Percentiles rank a stretch among this genome's conserved stretches.
Evolutionary conservation across 306 rosid genomes (phyloP).

Genomic region (Begonia peltatifolia): DNA sequence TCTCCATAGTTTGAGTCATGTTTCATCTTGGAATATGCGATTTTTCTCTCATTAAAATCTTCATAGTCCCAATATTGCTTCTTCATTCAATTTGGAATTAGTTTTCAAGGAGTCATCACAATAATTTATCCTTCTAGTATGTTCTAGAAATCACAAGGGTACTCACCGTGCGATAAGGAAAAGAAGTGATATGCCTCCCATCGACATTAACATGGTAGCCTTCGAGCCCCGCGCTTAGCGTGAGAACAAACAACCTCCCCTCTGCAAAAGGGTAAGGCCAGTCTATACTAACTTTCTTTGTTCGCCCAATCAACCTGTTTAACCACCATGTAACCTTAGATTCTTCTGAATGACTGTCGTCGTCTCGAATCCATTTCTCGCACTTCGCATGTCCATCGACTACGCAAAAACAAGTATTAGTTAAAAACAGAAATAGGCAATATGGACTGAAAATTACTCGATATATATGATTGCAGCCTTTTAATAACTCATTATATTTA

Average conservation of each 20-base stretch:
- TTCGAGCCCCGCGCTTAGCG: constrained; percentile 83
- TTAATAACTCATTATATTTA: no score
- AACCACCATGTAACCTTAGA: constrained; percentile 86
- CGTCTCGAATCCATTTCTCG: constrained; percentile 92
- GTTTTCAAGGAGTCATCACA: no score
- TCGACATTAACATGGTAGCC: constrained; percentile 88
- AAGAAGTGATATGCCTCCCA: constrained; percentile 79
- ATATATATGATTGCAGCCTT: no score
- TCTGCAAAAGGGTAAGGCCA: constrained; percentile 96
- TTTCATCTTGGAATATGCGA: no score
- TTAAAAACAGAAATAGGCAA: no score
- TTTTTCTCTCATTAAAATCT: no score
- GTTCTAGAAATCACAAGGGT: constrained; percentile 2
- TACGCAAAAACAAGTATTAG: constrained; percentile 13
- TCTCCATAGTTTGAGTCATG: no score
- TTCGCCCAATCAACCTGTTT: constrained; percentile 71
- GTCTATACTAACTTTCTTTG: constrained; percentile 53
- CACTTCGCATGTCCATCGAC: constrained; percentile 94
- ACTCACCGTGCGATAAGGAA: constrained; percentile 88
- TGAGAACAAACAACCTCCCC: constrained; percentile 75
- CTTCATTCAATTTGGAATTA: no score
- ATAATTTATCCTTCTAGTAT: no score
- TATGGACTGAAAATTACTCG: no score
- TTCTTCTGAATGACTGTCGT: constrained; percentile 59
- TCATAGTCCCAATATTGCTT: no score